Conservation (phyloP, 495 filamentous ascomycete species). For the Aspergillus biplanus region DNA sequence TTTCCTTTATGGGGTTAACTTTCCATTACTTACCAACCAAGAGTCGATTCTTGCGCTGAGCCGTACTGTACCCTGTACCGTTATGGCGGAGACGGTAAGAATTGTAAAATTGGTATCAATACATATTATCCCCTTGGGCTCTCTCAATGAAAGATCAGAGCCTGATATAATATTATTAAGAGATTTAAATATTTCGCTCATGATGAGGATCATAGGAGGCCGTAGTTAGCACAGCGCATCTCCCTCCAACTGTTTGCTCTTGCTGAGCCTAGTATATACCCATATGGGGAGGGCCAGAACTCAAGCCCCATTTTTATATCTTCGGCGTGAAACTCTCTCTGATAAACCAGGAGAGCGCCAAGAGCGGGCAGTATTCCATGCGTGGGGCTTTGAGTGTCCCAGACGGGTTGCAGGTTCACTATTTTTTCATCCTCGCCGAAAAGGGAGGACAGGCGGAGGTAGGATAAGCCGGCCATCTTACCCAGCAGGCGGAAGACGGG, state of each 20-base stretch:
- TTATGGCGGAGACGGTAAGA: no score
- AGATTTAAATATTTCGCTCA: background rate
- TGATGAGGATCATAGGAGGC: background rate
- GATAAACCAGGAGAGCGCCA: background rate
- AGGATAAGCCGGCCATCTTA: background rate
- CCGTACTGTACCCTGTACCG: no score
- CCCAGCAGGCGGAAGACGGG: background rate
- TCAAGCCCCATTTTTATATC: background rate
- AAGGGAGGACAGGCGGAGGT: constrained; percentile 4
- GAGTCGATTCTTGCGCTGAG: no score
- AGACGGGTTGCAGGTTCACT: background rate
- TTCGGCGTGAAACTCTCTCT: background rate
- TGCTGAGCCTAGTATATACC: background rate
- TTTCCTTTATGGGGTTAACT: no score
- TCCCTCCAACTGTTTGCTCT: background rate
- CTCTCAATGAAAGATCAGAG: no score
- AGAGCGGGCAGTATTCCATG: background rate
- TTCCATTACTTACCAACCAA: no score
- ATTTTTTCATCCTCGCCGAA: background rate
- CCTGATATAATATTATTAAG: no score
- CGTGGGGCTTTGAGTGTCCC: background rate
- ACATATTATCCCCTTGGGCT: no score
- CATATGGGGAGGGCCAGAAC: constrained; percentile 1
- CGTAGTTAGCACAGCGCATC: background rate
- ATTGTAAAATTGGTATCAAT: no score